phyloP scores from a whole-genome alignment of 768 basidiomycete species.

The Cyclocybe cylindracea region DNA sequence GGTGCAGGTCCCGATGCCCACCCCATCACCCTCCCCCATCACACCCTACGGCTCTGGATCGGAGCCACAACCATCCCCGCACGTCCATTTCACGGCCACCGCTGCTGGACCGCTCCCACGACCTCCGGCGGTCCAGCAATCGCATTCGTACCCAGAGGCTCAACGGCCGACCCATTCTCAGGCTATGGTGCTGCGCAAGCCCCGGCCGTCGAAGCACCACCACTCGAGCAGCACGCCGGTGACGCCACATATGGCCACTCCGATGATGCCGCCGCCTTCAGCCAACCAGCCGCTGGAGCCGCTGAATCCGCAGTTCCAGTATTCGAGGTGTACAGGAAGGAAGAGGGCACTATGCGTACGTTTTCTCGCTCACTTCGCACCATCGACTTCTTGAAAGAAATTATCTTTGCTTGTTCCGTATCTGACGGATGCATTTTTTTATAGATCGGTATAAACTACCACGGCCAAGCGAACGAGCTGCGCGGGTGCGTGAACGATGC shows the following conservation, averaged over 20 bases:
- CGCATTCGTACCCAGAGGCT: slow-evolving; percentile 1
- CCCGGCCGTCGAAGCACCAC: background rate
- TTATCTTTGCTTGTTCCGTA: too few species aligned
- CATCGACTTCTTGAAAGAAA: too few species aligned
- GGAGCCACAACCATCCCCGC: slow-evolving; percentile 2
- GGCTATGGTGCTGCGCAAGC: slow-evolving; percentile 1
- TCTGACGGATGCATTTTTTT: slow-evolving; percentile 4
- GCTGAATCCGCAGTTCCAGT: slow-evolving; percentile 50
- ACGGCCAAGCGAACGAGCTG: slow-evolving; percentile 61
- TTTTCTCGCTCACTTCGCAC: slow-evolving; percentile 8
- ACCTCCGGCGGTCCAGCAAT: background rate
- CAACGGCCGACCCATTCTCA: slow-evolving; percentile 8
- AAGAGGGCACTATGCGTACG: slow-evolving; percentile 84
- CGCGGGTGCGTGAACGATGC: slow-evolving; percentile 85
- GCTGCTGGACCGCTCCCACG: background rate
- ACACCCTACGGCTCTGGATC: slow-evolving; percentile 5
- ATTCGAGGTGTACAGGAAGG: slow-evolving; percentile 76
- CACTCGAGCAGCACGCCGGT: slow-evolving; percentile 1
- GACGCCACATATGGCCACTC: slow-evolving; percentile 4
- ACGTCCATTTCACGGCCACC: slow-evolving; percentile 8
- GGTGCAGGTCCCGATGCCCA: slow-evolving; percentile 6
- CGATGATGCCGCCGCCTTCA: background rate
- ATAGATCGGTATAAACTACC: slow-evolving; percentile 82
- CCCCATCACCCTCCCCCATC: background rate
- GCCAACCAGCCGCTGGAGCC: slow-evolving; percentile 13